phyloP scores from a whole-genome alignment of 2,329 filamentous ascomycete species.

The Cyphellophora europaea region DNA sequence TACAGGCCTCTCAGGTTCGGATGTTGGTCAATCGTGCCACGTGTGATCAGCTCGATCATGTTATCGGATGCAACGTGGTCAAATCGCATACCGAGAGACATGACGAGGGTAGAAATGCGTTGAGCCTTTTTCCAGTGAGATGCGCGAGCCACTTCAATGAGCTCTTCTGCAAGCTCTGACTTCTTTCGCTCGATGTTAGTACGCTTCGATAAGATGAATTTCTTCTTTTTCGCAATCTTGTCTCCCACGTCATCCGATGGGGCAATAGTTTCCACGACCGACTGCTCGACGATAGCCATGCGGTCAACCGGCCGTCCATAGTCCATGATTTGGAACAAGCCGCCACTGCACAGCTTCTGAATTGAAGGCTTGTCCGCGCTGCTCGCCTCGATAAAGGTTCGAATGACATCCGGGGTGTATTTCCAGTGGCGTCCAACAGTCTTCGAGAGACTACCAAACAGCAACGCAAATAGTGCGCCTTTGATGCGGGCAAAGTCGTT shows the following conservation, averaged over 20 bases:
- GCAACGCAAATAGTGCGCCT: slow-evolving; percentile 79
- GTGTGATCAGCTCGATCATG: slow-evolving; percentile 73
- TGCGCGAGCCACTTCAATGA: slow-evolving; percentile 65
- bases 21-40: slow-evolving; percentile 81
- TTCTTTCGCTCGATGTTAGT: slow-evolving; percentile 76
- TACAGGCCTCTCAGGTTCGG: slow-evolving; percentile 76
- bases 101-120: slow-evolving; percentile 79
- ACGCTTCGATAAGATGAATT: slow-evolving; percentile 66
- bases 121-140: slow-evolving; percentile 97
- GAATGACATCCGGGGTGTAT: slow-evolving; percentile 82
- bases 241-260: slow-evolving; percentile 56
- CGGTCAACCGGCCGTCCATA: slow-evolving; percentile 83
- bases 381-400: slow-evolving; percentile 80
- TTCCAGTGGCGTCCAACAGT: slow-evolving; percentile 89
- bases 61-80: slow-evolving; percentile 72
- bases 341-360: slow-evolving; percentile 74
- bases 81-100: slow-evolving; percentile 86
- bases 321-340: slow-evolving; percentile 78
- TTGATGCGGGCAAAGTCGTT: slow-evolving; percentile 89
- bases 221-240: slow-evolving; percentile 56
- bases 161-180: slow-evolving; percentile 65
- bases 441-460: slow-evolving; percentile 81
- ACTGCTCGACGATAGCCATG: slow-evolving; percentile 70
- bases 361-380: slow-evolving; percentile 90
- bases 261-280: slow-evolving; percentile 61